A percentile compares a stretch with the other conserved stretches of the same genome.
These are phyloP conservation scores for Fomes fomentarius DNA, from an alignment of 1,284 basidiomycete genomes.

Conservation along the genomic window DNA sequence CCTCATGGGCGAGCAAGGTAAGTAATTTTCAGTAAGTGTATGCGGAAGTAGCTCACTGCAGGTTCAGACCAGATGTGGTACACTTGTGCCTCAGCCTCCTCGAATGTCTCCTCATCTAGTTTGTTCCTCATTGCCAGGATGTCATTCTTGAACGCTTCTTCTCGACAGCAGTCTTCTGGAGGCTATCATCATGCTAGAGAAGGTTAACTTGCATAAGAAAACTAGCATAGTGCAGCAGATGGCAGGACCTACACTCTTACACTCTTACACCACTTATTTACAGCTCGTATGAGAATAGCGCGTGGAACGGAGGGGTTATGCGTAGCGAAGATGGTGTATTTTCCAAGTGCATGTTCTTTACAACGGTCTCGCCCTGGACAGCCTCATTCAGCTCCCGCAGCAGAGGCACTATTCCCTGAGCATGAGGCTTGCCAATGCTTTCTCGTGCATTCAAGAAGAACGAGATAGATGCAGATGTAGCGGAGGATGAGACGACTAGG, in stretches of 20 bases:
- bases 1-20: conserved; percentile 30
- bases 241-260: conserved; percentile 42
- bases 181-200: conserved; percentile 61
- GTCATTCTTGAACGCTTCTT: conserved; percentile 78
- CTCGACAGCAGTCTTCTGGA: conserved; percentile 70
- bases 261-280: conserved; percentile 78
- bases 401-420: conserved; percentile 78
- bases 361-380: conserved; percentile 75
- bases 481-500: conserved; percentile 80
- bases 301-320: conserved; percentile 88
- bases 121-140: conserved; percentile 68
- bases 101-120: conserved; percentile 94
- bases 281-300: conserved; percentile 84
- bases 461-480: conserved; percentile 84
- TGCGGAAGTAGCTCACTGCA: conserved; percentile 36
- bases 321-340: conserved; percentile 82
- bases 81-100: conserved; percentile 86
- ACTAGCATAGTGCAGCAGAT: neutral
- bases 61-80: conserved; percentile 76
- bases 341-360: conserved; percentile 48
- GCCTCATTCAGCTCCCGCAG: conserved; percentile 88
- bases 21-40: neutral
- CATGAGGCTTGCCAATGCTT: conserved; percentile 81
- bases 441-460: conserved; percentile 87
- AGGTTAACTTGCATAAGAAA: too few species aligned